A percentile compares a stretch with the other conserved stretches of the same genome.
Conservation (phyloP, 106 monocot genomes). For the Allium cepa region DNA sequence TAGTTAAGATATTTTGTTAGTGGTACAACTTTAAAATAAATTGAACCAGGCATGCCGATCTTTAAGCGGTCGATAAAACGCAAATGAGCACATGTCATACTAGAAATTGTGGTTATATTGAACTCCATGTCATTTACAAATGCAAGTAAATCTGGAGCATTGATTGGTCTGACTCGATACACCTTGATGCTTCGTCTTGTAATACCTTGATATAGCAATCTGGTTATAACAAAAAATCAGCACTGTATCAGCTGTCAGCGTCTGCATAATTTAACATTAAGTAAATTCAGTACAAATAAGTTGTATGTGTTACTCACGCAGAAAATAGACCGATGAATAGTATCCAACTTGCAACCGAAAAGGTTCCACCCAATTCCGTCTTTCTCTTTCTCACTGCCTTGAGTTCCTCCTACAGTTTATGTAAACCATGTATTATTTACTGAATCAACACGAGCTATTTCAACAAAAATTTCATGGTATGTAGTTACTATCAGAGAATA, state of each 20-base stretch:
- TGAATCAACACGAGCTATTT: no score
- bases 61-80: constrained; percentile 41
- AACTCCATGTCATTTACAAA: constrained; percentile 92
- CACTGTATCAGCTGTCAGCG: background rate
- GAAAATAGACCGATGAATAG: constrained; percentile 79
- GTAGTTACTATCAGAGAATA: no score
- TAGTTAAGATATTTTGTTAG: constrained; percentile 45
- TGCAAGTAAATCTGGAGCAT: constrained; percentile 58
- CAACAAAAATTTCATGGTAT: no score
- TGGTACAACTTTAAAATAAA: constrained; percentile 51
- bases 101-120: constrained; percentile 80
- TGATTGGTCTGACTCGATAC: constrained; percentile 63
- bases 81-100: constrained; percentile 84
- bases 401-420: constrained; percentile 49
- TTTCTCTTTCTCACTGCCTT: constrained; percentile 65
- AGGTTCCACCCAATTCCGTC: constrained; percentile 94
- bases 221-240: constrained; percentile 10
- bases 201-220: constrained; percentile 80
- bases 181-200: constrained; percentile 64
- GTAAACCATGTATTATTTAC: no score
- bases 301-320: constrained; percentile 43
- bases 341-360: constrained; percentile 85
- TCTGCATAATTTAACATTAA: background rate
- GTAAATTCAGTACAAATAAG: background rate
- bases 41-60: constrained; percentile 52